Base-by-base conservation (phyloP, 208 protist species). In the Porcisia deanei region DNA sequence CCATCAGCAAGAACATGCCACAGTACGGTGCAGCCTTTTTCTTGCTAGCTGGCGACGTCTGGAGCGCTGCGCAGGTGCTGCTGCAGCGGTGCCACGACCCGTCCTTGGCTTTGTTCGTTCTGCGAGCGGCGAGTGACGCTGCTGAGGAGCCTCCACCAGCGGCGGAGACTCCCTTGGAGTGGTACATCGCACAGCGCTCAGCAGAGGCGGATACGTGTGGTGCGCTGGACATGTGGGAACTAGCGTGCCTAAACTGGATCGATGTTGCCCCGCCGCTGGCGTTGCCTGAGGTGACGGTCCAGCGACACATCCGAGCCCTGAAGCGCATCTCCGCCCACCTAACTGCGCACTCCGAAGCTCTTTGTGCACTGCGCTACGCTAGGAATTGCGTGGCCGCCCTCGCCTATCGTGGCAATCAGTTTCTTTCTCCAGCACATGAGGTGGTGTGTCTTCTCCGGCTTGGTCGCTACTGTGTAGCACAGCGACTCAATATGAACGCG, bases 1-100 rank as follows among this genome's bases (percentile, higher is more conserved):
- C 96, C 1, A 82, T 98, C 7, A 83, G 91, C 63, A 98, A 98
- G 79, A 94, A 92, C 67, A 81, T 95, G 76, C 83, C 87, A 37
- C 60, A 87, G 37, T 98, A 98, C 83, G 95, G 93, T 49, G 91
- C 93, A 0, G 94, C 96, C 49, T 99, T 98, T 85, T 99, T 98
- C 71, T 54, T 98, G 22, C 85, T 98, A 16, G 97, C 96, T 20
- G 95, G 91, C 14, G 87, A 97, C 54, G 80, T 87, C 3, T 84
- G 92, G 47, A 97, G 91, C 68, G 95, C 94, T 0, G 87, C 96
- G 30, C 89, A 98, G 76, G 84, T 97, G 71, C 75, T 97, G 30
- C 80, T 98, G 69, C 91, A 98, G 85, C 91, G 93, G 22, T 69
- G 82, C 34, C 83, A 82, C 54, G 85, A 92, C 63, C 76, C 88